These are phyloP conservation scores for Cercis canadensis DNA, from an alignment of 306 rosid genomes.

Conservation along the genomic window DNA sequence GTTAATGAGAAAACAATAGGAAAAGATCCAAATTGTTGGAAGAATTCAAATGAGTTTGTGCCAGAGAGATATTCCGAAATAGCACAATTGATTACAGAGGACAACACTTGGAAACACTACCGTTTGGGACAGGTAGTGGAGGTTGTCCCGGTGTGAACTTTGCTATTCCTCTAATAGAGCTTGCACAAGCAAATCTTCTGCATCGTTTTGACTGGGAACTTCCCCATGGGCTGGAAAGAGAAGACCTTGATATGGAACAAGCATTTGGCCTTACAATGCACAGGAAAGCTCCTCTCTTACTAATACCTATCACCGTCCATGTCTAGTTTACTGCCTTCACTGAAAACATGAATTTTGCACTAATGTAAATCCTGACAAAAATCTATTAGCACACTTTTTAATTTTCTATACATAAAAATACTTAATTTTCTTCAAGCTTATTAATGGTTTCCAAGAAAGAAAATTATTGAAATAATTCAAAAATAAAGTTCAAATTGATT, in stretches of 20 bases:
- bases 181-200: conserved; percentile 54
- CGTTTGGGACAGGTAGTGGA: conserved; percentile 60
- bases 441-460: too few relatives aligned
- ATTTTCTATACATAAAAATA: too few relatives aligned
- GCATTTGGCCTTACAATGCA: conserved; percentile 34
- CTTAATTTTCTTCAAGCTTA: too few relatives aligned
- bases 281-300: conserved; percentile 39
- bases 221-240: conserved; percentile 44
- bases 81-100: conserved; percentile 47
- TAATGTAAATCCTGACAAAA: too few relatives aligned
- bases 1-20: conserved; percentile 54
- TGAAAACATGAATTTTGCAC: too few relatives aligned
- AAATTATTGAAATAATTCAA: too few relatives aligned
- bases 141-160: conserved; percentile 48
- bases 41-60: conserved; percentile 49
- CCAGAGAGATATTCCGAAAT: conserved; percentile 56
- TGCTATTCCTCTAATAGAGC: conserved; percentile 36
- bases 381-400: too few relatives aligned
- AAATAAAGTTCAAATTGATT: too few relatives aligned
- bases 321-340: background rate
- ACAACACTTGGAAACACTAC: conserved; percentile 47
- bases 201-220: conserved; percentile 53
- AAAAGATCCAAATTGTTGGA: conserved; percentile 46
- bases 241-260: conserved; percentile 59
- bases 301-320: background rate